phyloP scores from a whole-genome alignment of 192 early-diverging fungal genomes.

The Phycomyces nitens region DNA sequence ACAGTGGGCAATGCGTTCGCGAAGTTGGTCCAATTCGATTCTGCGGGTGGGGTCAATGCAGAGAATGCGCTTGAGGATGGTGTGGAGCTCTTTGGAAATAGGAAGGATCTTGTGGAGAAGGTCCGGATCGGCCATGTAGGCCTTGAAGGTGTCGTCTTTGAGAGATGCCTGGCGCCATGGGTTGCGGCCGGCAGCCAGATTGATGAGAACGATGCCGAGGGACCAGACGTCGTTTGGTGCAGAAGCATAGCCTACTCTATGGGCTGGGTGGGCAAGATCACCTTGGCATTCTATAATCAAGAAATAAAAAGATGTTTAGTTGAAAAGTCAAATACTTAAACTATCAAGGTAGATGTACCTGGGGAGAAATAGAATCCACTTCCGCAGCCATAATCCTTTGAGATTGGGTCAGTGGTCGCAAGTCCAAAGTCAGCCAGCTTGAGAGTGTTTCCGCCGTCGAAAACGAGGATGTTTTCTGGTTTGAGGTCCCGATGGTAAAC shows the following conservation, averaged over 20 bases:
- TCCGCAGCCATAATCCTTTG: constrained; percentile 88
- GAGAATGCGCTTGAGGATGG: constrained; percentile 71
- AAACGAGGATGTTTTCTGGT: constrained; percentile 68
- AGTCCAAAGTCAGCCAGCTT: constrained; percentile 94
- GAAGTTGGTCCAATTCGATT: constrained; percentile 41
- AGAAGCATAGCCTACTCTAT: constrained; percentile 49
- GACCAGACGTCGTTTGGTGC: constrained; percentile 87
- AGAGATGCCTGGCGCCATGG: constrained; percentile 74
- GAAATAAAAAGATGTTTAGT: not conserved
- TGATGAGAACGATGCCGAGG: constrained; percentile 85
- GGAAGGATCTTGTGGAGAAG: constrained; percentile 62
- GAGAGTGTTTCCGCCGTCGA: constrained; percentile 58
- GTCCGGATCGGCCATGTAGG: constrained; percentile 58
- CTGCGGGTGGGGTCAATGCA: constrained; percentile 61
- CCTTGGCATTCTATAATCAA: constrained; percentile 63
- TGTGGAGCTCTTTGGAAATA: constrained; percentile 62
- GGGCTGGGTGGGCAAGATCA: constrained; percentile 34
- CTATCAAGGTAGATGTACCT: constrained; percentile 17
- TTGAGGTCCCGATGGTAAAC: constrained; percentile 94
- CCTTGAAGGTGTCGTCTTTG: constrained; percentile 74
- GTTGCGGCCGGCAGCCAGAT: constrained; percentile 80
- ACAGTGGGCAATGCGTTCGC: constrained; percentile 37
- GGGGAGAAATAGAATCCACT: constrained; percentile 61
- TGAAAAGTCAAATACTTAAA: too few relatives aligned
- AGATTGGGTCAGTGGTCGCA: constrained; percentile 76